These are phyloP conservation scores for Talaromyces sp. DNA, from an alignment of 2,329 filamentous ascomycete species.

Conservation along the genomic window DNA sequence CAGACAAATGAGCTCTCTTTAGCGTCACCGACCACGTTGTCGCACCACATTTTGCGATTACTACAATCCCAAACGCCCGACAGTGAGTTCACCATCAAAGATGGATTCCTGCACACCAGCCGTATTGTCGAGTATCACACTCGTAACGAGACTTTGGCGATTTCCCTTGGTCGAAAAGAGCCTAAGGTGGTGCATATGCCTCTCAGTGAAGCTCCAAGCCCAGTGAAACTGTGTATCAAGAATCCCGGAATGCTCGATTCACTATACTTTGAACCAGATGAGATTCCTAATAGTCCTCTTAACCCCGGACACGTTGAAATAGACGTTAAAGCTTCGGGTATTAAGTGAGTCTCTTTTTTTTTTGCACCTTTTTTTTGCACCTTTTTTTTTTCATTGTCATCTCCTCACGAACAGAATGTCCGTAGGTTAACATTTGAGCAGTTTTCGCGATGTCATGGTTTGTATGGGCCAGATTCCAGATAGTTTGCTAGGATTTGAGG, in stretches of 20 bases:
- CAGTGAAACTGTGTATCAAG: neutral
- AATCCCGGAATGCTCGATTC: constrained; percentile 2
- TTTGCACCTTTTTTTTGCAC: no score
- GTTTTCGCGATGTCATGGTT: constrained; percentile 14
- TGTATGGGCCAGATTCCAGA: constrained; percentile 8
- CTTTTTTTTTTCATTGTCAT: neutral
- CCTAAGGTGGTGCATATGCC: neutral
- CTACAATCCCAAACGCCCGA: neutral
- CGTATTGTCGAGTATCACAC: neutral
- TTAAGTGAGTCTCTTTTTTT: neutral
- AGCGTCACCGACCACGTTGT: neutral
- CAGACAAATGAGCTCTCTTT: neutral
- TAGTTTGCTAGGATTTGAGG: neutral
- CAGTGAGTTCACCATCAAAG: neutral
- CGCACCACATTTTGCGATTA: neutral
- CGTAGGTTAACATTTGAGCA: neutral
- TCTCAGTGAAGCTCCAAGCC: neutral
- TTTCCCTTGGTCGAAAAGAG: neutral
- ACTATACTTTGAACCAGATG: constrained; percentile 2
- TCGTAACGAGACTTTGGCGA: neutral
- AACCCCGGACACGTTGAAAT: neutral
- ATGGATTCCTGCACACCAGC: neutral
- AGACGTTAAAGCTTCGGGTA: neutral
- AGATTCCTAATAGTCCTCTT: neutral
- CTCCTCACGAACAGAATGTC: neutral